Conservation (phyloP, 257 asterid genomes). For the Galeopsis tetrahit region DNA sequence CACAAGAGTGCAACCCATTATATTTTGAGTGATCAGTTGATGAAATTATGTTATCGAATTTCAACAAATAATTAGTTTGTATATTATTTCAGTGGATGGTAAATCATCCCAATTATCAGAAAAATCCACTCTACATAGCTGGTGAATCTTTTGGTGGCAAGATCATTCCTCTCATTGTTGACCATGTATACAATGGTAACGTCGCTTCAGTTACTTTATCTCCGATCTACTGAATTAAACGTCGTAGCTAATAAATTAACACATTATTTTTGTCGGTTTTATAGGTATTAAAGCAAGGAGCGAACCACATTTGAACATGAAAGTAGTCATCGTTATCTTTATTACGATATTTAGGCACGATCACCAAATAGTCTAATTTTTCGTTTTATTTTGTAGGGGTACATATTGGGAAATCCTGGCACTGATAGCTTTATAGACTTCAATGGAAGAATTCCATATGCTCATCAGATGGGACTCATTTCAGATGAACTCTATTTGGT, state of each 20-base stretch:
- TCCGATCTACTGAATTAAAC: neutral
- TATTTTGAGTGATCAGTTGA: too few relatives aligned
- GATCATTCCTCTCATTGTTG: conserved; percentile 29
- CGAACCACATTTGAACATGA: conserved; percentile 25
- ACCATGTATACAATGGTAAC: conserved; percentile 30
- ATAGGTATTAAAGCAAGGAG: conserved; percentile 33
- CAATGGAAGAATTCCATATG: conserved; percentile 38
- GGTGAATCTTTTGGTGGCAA: conserved; percentile 41
- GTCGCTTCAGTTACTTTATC: neutral
- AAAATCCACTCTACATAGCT: conserved; percentile 40
- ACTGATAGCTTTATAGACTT: neutral
- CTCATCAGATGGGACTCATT: conserved; percentile 44
- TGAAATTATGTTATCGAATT: too few relatives aligned
- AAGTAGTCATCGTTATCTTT: conserved; percentile 15
- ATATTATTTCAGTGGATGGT: conserved; percentile 41
- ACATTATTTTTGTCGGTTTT: neutral
- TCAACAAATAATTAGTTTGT: too few relatives aligned
- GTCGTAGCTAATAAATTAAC: too few relatives aligned
- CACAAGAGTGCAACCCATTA: too few relatives aligned
- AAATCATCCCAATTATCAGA: conserved; percentile 36
- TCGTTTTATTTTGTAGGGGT: conserved; percentile 35
- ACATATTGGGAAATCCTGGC: conserved; percentile 38
- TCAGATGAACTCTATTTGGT: conserved; percentile 35
- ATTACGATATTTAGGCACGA: neutral
- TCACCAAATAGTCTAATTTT: neutral